Conservation (phyloP, 1,284 basidiomycete genomes). For the Entoloma clypeatum region DNA sequence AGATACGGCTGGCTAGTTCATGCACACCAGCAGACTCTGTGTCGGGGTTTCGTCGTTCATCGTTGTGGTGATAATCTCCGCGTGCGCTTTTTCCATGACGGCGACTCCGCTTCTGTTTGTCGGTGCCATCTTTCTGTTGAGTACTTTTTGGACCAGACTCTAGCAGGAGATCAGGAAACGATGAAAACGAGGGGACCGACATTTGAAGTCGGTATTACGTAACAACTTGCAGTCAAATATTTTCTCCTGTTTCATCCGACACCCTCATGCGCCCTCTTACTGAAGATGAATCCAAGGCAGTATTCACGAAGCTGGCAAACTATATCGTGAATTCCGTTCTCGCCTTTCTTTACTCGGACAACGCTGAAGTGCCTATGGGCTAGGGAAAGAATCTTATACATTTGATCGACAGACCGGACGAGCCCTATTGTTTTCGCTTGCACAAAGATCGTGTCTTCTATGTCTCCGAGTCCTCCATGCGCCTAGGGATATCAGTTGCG, state of each 20-base stretch:
- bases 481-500: constrained; percentile 88
- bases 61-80: neutral
- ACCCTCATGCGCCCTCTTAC: constrained; percentile 83
- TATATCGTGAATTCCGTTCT: constrained; percentile 63
- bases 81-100: constrained; percentile 10
- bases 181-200: constrained; percentile 47
- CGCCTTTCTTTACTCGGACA: constrained; percentile 1
- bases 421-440: constrained; percentile 87
- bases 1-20: constrained; percentile 30
- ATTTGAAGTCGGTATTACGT: constrained; percentile 13
- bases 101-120: constrained; percentile 17
- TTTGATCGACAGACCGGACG: constrained; percentile 81
- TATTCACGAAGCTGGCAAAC: constrained; percentile 90
- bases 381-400: constrained; percentile 90
- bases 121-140: constrained; percentile 5
- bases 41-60: neutral
- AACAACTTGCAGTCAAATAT: constrained; percentile 12
- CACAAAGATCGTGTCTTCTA: constrained; percentile 93
- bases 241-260: constrained; percentile 8
- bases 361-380: neutral
- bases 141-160: constrained; percentile 36
- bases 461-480: constrained; percentile 91
- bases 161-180: constrained; percentile 63
- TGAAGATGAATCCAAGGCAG: constrained; percentile 81
- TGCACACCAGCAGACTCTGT: neutral